phyloP scores from a whole-genome alignment of 345 rosid genomes.

The Citrus reticulata region DNA sequence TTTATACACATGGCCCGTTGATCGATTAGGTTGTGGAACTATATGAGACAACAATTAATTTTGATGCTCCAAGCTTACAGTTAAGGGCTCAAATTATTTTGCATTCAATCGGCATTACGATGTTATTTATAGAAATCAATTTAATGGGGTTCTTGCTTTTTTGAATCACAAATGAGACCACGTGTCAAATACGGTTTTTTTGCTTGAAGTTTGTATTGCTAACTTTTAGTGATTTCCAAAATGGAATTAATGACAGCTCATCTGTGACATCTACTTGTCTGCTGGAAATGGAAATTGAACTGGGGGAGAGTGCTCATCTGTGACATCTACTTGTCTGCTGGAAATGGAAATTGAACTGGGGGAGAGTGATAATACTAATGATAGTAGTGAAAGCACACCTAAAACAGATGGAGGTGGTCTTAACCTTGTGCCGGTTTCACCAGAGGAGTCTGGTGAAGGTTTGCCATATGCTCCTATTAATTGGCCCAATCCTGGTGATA shows the following conservation, averaged over 20 bases:
- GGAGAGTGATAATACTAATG: slow-evolving; percentile 29
- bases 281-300: slow-evolving; percentile 25
- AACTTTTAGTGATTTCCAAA: slow-evolving; percentile 1
- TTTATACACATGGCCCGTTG: not conserved
- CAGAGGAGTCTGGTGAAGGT: slow-evolving; percentile 52
- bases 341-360: slow-evolving; percentile 22
- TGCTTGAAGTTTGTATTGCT: not conserved
- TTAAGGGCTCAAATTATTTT: not conserved
- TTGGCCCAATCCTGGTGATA: slow-evolving; percentile 66
- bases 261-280: not conserved
- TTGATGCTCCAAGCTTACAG: not conserved
- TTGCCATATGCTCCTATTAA: slow-evolving; percentile 69
- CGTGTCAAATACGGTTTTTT: not conserved
- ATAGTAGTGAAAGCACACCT: slow-evolving; percentile 21
- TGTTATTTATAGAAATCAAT: not conserved
- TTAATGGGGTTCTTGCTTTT: not conserved
- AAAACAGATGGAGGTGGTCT: slow-evolving; percentile 14
- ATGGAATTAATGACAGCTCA: slow-evolving; percentile 14
- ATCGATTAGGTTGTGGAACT: not conserved
- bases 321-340: slow-evolving; percentile 1
- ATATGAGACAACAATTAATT: not conserved
- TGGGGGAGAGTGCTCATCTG: slow-evolving; percentile 21
- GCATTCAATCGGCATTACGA: not conserved
- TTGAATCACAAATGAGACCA: not conserved
- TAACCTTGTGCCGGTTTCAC: slow-evolving; percentile 35